Conservation (phyloP, 2,329 filamentous ascomycete genomes). For the Verticillium albo-atrum region DNA sequence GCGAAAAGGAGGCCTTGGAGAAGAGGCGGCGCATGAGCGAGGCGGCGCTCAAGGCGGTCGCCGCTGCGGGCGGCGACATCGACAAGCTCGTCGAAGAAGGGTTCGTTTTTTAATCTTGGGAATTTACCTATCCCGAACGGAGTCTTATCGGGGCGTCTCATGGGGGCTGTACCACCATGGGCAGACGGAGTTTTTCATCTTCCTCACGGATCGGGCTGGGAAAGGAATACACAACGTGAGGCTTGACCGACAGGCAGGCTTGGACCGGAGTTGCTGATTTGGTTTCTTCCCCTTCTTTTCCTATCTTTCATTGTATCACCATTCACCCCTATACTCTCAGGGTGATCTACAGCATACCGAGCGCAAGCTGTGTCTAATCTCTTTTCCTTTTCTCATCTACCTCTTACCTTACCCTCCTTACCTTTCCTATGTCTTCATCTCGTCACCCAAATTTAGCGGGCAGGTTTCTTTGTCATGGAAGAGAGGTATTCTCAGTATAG, state of each 20-base stretch:
- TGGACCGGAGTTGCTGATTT: neutral
- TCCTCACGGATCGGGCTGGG: neutral
- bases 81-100: constrained; percentile 47
- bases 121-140: neutral
- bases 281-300: constrained; percentile 1
- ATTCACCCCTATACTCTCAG: neutral
- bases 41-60: constrained; percentile 63
- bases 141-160: neutral
- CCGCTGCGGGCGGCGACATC: constrained; percentile 66
- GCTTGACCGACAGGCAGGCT: neutral
- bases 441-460: neutral
- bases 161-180: neutral
- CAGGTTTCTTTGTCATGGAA: neutral
- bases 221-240: neutral
- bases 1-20: constrained; percentile 84
- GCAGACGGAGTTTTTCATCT: neutral
- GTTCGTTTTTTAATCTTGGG: constrained; percentile 32
- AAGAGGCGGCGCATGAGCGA: constrained; percentile 65
- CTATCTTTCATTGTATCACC: neutral
- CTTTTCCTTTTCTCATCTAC: neutral
- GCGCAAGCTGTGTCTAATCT: neutral
- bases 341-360: neutral
- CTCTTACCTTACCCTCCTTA: neutral
- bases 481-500: neutral
- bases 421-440: neutral